Evolutionary conservation across 2,329 filamentous ascomycete genomes (phyloP).

Genomic region (Trichoderma citrinoviride): DNA sequence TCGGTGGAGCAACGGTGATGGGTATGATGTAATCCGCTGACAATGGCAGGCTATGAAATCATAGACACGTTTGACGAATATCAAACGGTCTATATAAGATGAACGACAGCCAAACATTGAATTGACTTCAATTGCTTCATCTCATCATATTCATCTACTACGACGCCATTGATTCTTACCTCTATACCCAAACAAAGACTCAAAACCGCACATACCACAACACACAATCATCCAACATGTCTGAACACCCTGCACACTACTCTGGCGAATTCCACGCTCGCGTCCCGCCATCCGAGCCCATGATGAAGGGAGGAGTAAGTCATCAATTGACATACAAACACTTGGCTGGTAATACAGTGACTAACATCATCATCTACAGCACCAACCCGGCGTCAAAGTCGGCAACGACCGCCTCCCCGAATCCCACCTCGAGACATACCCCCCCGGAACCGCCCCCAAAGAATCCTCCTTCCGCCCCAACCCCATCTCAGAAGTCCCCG

Average conservation of each 20-base stretch:
- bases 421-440: slow-evolving; percentile 60
- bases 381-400: slow-evolving; percentile 60
- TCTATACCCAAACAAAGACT: background rate
- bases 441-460: slow-evolving; percentile 61
- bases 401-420: slow-evolving; percentile 60
- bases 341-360: background rate
- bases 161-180: no score
- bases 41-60: slow-evolving; percentile 3
- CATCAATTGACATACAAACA: background rate
- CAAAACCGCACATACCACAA: background rate
- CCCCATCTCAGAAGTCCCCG: slow-evolving; percentile 36
- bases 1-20: background rate
- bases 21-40: slow-evolving; percentile 5
- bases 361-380: slow-evolving; percentile 42
- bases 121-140: background rate
- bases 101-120: background rate
- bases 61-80: background rate
- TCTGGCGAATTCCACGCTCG: slow-evolving; percentile 13
- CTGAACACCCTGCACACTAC: background rate
- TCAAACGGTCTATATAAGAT: background rate
- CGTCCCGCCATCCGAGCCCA: slow-evolving; percentile 11
- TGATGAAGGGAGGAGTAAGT: slow-evolving; percentile 24
- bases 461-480: slow-evolving; percentile 42
- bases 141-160: no score
- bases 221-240: background rate